Base-by-base conservation (phyloP, 2,329 filamentous ascomycete species). In the Ambrosiella beaveri region DNA sequence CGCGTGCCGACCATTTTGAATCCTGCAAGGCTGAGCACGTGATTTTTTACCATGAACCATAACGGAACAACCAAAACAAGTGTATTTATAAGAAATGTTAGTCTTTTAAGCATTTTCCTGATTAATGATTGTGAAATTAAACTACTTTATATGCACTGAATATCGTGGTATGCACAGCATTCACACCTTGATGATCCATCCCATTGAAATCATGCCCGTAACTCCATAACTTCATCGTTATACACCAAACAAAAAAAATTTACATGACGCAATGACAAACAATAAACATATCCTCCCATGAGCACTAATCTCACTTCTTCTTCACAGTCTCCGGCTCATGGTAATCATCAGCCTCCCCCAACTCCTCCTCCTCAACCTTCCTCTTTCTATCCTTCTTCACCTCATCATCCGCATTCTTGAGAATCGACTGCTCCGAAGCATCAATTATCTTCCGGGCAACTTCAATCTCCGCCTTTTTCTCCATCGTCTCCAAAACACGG, bases 381-480 rank as follows among this genome's bases (percentile, higher is more conserved):
- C 19, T 58, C 60, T 49, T 62, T 41, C 41, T 57, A 12, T 13
- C 66, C 27, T 69, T 68, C 55, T 65, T 66, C 60, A 63, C 68
- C 64, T 71, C 71, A 56, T 71, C 70, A 63, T 74, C 72, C 6
- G 73, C 73, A 37, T 76, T 75, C 68, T 75, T 77, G 66, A 76
- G 74, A 54, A 82, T 75, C 61, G 77, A 76, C 50, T 80, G 68
- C 60, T 82, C 82, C 66, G 84, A 81, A 63, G 84, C 83, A 56
- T 80, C 80, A 63, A 90, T 80, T 56, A 82, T 80, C 73, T 90
- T 89, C 62, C 89, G 76, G 56, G 87, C 85, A 65, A 85, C 81
- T 68, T 93, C 93, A 62, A 97, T 82, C 67, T 89, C 83, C 67
- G 84, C 84, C 64, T 94, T 88, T 75, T 91, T 90, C 70, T 88